phyloP scores from a whole-genome alignment of 345 rosid species.

The Boechera divaricarpa region DNA sequence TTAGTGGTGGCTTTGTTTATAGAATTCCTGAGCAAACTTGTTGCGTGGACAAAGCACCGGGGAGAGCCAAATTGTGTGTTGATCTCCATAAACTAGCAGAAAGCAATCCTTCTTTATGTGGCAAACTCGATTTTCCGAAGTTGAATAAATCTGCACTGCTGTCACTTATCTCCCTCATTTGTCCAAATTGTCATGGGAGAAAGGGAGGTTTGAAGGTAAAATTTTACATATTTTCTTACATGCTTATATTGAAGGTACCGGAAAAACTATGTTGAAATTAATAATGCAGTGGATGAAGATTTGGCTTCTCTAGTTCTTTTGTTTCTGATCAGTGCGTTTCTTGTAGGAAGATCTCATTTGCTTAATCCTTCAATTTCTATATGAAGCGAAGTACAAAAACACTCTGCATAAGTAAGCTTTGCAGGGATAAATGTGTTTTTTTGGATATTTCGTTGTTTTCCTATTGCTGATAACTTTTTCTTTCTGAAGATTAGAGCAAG shows the following conservation, averaged over 20 bases:
- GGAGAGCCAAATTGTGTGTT: conserved; percentile 39
- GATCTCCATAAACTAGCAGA: conserved; percentile 36
- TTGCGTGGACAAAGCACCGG: conserved; percentile 31
- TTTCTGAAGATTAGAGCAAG: conserved; percentile 64
- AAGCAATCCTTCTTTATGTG: conserved; percentile 40
- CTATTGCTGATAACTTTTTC: conserved; percentile 33
- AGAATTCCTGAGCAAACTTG: conserved; percentile 33
- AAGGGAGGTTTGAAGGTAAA: conserved; percentile 42
- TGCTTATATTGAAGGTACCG: conserved; percentile 14
- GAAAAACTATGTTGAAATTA: neutral
- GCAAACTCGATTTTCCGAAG: conserved; percentile 34
- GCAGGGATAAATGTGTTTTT: conserved; percentile 3
- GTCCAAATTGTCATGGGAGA: conserved; percentile 24
- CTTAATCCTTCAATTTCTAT: conserved; percentile 52
- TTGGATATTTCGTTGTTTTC: neutral
- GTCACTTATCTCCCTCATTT: conserved; percentile 43
- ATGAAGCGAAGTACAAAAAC: conserved; percentile 49
- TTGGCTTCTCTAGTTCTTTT: conserved; percentile 17
- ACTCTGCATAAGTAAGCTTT: conserved; percentile 46
- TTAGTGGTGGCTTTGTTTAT: conserved; percentile 22
- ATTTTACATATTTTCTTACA: neutral
- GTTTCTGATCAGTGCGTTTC: conserved; percentile 38
- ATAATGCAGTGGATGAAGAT: neutral
- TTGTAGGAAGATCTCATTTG: conserved; percentile 52
- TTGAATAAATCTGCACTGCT: conserved; percentile 33